Evolutionary conservation across 202 grass and related monocot genomes (phyloP).

Genomic region (Saccharum hybrid): DNA sequence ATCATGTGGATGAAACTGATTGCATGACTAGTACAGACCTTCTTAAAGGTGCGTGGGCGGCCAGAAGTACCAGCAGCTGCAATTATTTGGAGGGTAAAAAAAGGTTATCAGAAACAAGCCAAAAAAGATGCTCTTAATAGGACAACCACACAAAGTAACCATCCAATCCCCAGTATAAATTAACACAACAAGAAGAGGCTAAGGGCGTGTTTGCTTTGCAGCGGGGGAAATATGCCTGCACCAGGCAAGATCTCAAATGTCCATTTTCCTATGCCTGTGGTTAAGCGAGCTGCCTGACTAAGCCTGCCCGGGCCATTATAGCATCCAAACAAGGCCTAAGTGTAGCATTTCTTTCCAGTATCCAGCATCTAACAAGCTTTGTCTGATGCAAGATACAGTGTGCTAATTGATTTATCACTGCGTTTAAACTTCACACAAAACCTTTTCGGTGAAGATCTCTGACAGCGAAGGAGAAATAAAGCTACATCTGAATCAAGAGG

Average conservation of each 20-base stretch:
- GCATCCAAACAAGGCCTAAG: neutral
- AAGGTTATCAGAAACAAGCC: slow-evolving; percentile 24
- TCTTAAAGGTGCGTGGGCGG: slow-evolving; percentile 85
- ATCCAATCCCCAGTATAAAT: neutral
- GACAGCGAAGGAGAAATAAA: slow-evolving; percentile 46
- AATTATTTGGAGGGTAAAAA: slow-evolving; percentile 46
- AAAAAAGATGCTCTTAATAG: neutral
- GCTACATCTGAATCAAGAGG: neutral
- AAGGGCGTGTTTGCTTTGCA: neutral
- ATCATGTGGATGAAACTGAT: slow-evolving; percentile 10
- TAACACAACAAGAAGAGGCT: neutral
- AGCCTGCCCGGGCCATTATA: neutral
- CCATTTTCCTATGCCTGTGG: neutral
- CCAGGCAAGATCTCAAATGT: neutral
- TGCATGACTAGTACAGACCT: slow-evolving; percentile 50
- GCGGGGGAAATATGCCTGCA: neutral
- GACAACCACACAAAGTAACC: neutral
- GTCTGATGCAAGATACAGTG: slow-evolving; percentile 31
- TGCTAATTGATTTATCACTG: slow-evolving; percentile 54
- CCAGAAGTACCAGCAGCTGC: slow-evolving; percentile 86
- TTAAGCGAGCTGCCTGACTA: neutral
- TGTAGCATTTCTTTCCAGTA: slow-evolving; percentile 40
- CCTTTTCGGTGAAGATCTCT: slow-evolving; percentile 53
- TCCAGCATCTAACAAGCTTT: slow-evolving; percentile 28
- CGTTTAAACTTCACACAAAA: slow-evolving; percentile 63